Evolutionary conservation across 2,329 filamentous ascomycete species (phyloP).

Genomic region (Claviceps arundinis): DNA sequence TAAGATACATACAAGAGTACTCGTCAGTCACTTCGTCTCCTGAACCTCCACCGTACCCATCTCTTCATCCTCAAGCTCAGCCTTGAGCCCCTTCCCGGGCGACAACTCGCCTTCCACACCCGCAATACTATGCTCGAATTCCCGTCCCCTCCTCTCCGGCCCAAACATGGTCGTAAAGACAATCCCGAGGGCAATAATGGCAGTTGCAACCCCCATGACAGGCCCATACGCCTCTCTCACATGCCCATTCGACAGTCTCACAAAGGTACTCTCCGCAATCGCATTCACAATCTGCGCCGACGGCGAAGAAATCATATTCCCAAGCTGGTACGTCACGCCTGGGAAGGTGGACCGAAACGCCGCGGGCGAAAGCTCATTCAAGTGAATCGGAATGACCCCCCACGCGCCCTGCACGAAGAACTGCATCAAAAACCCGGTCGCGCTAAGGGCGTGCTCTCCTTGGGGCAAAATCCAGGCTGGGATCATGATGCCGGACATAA

Average conservation of each 20-base stretch:
- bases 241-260: slow-evolving; percentile 41
- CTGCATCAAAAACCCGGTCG: slow-evolving; percentile 55
- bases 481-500: slow-evolving; percentile 49
- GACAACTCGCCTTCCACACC: slow-evolving; percentile 17
- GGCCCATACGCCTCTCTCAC: slow-evolving; percentile 58
- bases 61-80: slow-evolving; percentile 17
- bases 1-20: no score
- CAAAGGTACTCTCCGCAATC: slow-evolving; percentile 48
- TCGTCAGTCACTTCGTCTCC: slow-evolving; percentile 2
- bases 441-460: slow-evolving; percentile 46
- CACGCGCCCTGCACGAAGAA: slow-evolving; percentile 54
- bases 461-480: slow-evolving; percentile 58
- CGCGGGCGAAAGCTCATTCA: slow-evolving; percentile 59
- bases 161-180: slow-evolving; percentile 54
- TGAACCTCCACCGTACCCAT: slow-evolving; percentile 12
- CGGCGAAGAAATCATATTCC: slow-evolving; percentile 61
- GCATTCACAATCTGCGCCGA: slow-evolving; percentile 68
- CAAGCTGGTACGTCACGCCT: slow-evolving; percentile 60
- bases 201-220: slow-evolving; percentile 63
- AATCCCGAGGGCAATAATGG: slow-evolving; percentile 62
- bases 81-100: slow-evolving; percentile 16
- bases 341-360: slow-evolving; percentile 60
- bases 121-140: slow-evolving; percentile 47
- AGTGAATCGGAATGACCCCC: slow-evolving; percentile 58
- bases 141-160: slow-evolving; percentile 58